A percentile compares a stretch with the other conserved stretches of the same genome.
Evolutionary conservation across 1,284 basidiomycete species (phyloP).

Genomic region (Heterobasidion irregulare): DNA sequence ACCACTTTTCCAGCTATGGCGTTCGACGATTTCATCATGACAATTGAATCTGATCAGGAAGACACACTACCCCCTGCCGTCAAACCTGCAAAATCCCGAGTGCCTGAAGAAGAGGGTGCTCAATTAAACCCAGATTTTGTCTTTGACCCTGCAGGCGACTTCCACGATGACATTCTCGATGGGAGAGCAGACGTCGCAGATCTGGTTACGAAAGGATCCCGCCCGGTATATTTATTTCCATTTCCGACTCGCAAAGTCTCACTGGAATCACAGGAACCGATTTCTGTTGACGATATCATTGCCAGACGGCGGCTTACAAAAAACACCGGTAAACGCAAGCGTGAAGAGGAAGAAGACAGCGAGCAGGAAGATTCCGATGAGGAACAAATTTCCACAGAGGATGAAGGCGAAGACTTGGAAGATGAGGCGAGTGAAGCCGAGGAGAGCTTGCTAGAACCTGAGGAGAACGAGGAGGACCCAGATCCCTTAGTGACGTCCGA

Average conservation of each 20-base stretch:
- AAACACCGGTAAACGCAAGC: constrained; percentile 49
- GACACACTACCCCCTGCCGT: constrained; percentile 9
- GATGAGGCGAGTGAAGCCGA: constrained; percentile 30
- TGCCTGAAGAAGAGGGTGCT: constrained; percentile 39
- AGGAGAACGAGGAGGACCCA: constrained; percentile 22
- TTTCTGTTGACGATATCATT: constrained; percentile 92
- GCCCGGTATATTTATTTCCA: constrained; percentile 42
- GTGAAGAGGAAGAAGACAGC: constrained; percentile 27
- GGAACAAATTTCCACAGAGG: constrained; percentile 7
- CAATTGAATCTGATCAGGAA: constrained; percentile 74
- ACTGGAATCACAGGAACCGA: constrained; percentile 43
- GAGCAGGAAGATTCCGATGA: constrained; percentile 25
- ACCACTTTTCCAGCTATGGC: constrained; percentile 7
- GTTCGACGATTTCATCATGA: constrained; percentile 67
- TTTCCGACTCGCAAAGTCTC: constrained; percentile 7
- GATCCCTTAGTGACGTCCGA: constrained; percentile 38
- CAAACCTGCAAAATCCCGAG: constrained; percentile 9
- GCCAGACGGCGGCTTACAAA: constrained; percentile 48
- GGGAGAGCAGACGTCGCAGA: constrained; percentile 35
- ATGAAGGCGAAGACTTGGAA: constrained; percentile 23
- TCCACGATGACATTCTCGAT: constrained; percentile 46
- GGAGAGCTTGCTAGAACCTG: constrained; percentile 15
- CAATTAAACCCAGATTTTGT: constrained; percentile 75
- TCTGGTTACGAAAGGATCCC: constrained; percentile 52
- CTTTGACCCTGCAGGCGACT: constrained; percentile 74